A percentile compares a stretch with the other conserved stretches of the same genome.
phyloP scores from a whole-genome alignment of 1,284 basidiomycete species.

The Cryptococcus wingfieldii region DNA sequence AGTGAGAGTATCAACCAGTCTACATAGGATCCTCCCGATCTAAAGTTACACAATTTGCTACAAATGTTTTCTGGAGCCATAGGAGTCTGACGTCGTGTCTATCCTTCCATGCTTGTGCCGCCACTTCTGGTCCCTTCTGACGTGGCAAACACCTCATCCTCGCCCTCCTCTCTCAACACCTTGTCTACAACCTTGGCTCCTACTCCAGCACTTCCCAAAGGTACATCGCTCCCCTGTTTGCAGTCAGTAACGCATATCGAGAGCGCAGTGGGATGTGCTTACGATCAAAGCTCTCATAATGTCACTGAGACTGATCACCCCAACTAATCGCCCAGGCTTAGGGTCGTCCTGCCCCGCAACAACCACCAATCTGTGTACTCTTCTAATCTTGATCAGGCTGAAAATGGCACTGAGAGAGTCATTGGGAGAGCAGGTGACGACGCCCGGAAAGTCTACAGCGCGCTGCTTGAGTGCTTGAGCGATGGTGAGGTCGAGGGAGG shows the following conservation, averaged over 20 bases:
- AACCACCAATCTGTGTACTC: slow-evolving; percentile 90
- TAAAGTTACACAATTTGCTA: not conserved
- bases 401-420: slow-evolving; percentile 92
- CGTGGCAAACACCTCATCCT: slow-evolving; percentile 9
- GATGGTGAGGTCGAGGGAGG: slow-evolving; percentile 91
- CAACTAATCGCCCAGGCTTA: slow-evolving; percentile 65
- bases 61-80: not conserved
- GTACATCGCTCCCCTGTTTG: slow-evolving; percentile 28
- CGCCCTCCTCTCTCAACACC: slow-evolving; percentile 30
- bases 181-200: slow-evolving; percentile 42
- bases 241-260: not conserved
- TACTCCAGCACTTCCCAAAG: slow-evolving; percentile 40
- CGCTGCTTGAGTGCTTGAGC: slow-evolving; percentile 87
- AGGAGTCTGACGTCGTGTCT: not conserved
- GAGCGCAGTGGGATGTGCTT: slow-evolving; percentile 11
- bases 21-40: not conserved
- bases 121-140: slow-evolving; percentile 10
- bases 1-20: not conserved
- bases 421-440: slow-evolving; percentile 88
- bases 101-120: slow-evolving; percentile 6
- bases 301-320: slow-evolving; percentile 86
- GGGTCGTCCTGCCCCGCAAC: slow-evolving; percentile 57
- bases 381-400: slow-evolving; percentile 83
- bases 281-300: slow-evolving; percentile 78
- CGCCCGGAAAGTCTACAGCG: slow-evolving; percentile 88